These are phyloP conservation scores for Leishmania tarentolae DNA, from an alignment of 208 protist genomes.

Conservation along the genomic window DNA sequence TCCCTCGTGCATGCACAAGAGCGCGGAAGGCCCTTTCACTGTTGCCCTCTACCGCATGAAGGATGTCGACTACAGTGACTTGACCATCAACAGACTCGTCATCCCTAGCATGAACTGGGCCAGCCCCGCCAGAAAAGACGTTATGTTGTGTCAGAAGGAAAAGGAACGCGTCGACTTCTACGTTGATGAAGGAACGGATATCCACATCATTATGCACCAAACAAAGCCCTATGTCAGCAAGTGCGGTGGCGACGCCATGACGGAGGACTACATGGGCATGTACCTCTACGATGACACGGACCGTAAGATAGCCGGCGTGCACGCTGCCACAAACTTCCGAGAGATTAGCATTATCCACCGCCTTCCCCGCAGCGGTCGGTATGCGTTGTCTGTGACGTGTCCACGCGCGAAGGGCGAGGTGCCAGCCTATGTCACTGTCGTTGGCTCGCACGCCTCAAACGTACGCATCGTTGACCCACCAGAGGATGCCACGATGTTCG, in stretches of 20 bases:
- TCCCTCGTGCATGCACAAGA: slow-evolving; percentile 65
- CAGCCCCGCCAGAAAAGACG: slow-evolving; percentile 38
- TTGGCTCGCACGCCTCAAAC: slow-evolving; percentile 38
- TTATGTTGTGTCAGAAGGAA: slow-evolving; percentile 40
- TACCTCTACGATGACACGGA: slow-evolving; percentile 81
- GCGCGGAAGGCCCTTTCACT: slow-evolving; percentile 46
- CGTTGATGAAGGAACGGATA: slow-evolving; percentile 67
- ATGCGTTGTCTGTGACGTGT: slow-evolving; percentile 74
- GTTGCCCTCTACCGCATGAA: slow-evolving; percentile 51
- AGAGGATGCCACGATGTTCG: slow-evolving; percentile 68
- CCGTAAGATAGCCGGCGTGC: slow-evolving; percentile 56
- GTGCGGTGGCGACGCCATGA: slow-evolving; percentile 64
- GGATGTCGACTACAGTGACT: slow-evolving; percentile 37
- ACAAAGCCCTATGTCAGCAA: slow-evolving; percentile 48
- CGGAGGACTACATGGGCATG: slow-evolving; percentile 77
- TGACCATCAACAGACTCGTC: slow-evolving; percentile 49
- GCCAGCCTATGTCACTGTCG: slow-evolving; percentile 49
- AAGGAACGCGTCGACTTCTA: slow-evolving; percentile 84
- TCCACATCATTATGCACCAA: slow-evolving; percentile 79
- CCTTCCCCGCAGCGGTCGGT: slow-evolving; percentile 52
- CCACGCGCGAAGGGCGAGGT: slow-evolving; percentile 57
- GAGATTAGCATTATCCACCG: slow-evolving; percentile 73
- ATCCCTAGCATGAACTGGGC: slow-evolving; percentile 50
- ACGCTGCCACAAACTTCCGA: slow-evolving; percentile 82
- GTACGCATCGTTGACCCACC: slow-evolving; percentile 65